A percentile compares a stretch with the other conserved stretches of the same genome.
Evolutionary conservation across 1,284 basidiomycete genomes (phyloP).

Genomic region (Puccinia brachypodii): DNA sequence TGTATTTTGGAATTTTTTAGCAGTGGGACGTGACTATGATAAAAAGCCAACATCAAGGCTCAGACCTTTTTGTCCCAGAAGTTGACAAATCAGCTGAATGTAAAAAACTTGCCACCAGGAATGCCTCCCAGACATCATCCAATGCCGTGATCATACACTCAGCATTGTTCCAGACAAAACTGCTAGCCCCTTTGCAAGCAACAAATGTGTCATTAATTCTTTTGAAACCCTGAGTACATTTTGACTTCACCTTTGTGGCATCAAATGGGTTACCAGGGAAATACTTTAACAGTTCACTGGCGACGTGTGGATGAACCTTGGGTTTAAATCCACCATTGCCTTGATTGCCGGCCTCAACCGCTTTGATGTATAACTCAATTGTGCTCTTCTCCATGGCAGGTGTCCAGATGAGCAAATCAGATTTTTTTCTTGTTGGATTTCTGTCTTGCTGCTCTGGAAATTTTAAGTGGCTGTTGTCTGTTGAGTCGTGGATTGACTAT

Average conservation of each 20-base stretch:
- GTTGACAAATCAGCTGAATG: background rate
- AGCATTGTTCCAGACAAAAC: background rate
- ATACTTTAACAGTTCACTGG: background rate
- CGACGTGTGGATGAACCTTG: background rate
- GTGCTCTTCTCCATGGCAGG: background rate
- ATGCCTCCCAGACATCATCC: background rate
- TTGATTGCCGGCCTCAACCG: background rate
- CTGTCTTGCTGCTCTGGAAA: too few relatives aligned
- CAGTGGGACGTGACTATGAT: background rate
- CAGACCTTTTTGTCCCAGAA: too few relatives aligned
- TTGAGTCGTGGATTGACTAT: too few relatives aligned
- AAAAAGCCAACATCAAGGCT: background rate
- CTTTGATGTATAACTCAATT: background rate
- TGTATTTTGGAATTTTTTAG: background rate
- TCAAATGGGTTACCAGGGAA: background rate
- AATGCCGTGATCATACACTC: background rate
- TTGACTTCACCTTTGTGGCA: background rate
- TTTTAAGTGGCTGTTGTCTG: too few relatives aligned
- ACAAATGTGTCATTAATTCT: background rate
- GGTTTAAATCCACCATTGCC: background rate
- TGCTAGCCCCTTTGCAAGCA: background rate
- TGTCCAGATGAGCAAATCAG: background rate
- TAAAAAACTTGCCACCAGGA: background rate
- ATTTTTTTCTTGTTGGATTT: too few relatives aligned
- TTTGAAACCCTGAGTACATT: background rate